phyloP scores from a whole-genome alignment of 441 rosid species.

The Syzygium syzygioides region DNA sequence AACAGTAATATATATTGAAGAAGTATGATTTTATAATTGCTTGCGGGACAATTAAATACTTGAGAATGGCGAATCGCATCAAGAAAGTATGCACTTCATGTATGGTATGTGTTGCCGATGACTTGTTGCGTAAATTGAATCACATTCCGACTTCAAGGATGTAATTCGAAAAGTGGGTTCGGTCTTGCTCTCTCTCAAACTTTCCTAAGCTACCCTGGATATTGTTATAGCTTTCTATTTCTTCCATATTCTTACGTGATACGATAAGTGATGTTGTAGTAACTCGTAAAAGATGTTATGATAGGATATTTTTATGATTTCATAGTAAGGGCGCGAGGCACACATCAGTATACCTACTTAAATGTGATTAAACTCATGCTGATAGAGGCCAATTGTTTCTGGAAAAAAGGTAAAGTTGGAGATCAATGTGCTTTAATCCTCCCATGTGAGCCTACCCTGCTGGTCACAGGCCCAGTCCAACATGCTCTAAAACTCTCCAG shows the following conservation, averaged over 20 bases:
- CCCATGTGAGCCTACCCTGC: neutral
- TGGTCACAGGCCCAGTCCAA: neutral
- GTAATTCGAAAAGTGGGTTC: neutral
- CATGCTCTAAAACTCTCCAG: neutral
- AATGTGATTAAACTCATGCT: neutral
- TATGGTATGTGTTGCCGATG: rapidly evolving
- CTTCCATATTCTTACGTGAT: neutral
- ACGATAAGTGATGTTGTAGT: neutral
- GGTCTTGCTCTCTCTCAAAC: neutral
- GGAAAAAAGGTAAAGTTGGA: neutral
- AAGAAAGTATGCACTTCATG: neutral
- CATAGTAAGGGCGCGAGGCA: neutral
- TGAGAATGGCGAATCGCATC: neutral
- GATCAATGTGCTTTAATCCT: neutral
- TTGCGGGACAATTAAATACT: neutral
- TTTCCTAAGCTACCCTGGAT: neutral
- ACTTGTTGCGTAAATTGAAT: rapidly evolving
- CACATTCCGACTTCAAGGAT: rapidly evolving
- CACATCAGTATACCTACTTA: neutral
- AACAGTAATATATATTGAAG: neutral
- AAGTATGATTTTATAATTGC: neutral
- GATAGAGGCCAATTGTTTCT: neutral
- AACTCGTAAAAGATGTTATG: neutral
- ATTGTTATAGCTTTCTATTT: neutral
- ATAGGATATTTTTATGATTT: neutral